Conservation (phyloP, 2,329 filamentous ascomycete species). For the Neoarthrinium moseri region DNA sequence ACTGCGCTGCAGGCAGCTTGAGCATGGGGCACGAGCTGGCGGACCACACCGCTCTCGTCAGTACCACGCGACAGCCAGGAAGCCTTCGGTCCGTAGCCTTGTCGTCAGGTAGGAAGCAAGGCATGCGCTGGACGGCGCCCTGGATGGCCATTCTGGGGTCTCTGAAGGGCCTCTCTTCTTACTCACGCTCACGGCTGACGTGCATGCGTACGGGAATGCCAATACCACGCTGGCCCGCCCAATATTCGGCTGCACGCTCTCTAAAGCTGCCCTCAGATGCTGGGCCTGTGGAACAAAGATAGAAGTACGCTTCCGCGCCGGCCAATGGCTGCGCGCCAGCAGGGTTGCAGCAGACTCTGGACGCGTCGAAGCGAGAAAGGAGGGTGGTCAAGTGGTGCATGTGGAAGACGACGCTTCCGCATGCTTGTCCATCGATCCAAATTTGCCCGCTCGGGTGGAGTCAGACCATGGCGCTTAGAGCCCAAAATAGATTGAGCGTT, state of each 20-base stretch:
- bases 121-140: too few relatives aligned
- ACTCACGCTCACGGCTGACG: conserved; percentile 1
- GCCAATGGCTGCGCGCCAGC: background rate
- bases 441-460: conserved; percentile 5
- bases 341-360: background rate
- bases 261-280: background rate
- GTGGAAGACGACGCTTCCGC: background rate
- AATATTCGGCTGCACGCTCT: background rate
- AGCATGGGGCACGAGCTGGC: too few relatives aligned
- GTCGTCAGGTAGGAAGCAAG: too few relatives aligned
- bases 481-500: conserved; percentile 10
- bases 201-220: conserved; percentile 2
- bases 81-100: too few relatives aligned
- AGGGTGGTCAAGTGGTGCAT: too few relatives aligned
- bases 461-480: conserved; percentile 1
- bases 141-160: too few relatives aligned
- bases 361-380: background rate
- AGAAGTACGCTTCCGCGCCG: conserved; percentile 4
- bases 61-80: too few relatives aligned
- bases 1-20: background rate
- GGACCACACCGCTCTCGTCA: too few relatives aligned
- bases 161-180: too few relatives aligned
- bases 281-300: conserved; percentile 4
- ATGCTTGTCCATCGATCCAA: background rate
- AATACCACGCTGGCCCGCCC: background rate